These are phyloP conservation scores for Cryptosporidium bovis DNA, from an alignment of 169 alveolate species.

Conservation along the genomic window DNA sequence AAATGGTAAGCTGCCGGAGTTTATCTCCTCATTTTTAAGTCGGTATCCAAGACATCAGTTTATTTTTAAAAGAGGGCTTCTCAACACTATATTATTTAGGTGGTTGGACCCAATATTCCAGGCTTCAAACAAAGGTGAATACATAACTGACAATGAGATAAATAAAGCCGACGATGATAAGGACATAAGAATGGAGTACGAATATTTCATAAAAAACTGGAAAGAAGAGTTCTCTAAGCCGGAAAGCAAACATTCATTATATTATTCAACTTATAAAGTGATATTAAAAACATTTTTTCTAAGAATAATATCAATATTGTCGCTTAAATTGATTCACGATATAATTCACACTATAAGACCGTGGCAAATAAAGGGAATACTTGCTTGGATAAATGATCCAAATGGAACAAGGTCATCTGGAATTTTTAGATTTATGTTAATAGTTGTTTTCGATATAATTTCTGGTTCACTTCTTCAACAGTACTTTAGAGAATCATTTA, in stretches of 20 bases:
- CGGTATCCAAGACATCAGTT: slow-evolving; percentile 32
- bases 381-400: slow-evolving; percentile 53
- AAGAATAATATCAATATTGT: slow-evolving; percentile 6
- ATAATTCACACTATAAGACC: slow-evolving; percentile 35
- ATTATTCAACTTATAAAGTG: slow-evolving; percentile 33
- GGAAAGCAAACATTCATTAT: neutral
- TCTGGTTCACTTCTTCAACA: slow-evolving; percentile 58
- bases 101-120: slow-evolving; percentile 53
- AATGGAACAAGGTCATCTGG: slow-evolving; percentile 22
- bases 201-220: slow-evolving; percentile 37
- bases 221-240: slow-evolving; percentile 63
- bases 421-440: slow-evolving; percentile 2
- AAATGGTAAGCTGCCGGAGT: too few relatives aligned
- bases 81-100: slow-evolving; percentile 32
- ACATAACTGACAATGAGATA: slow-evolving; percentile 27
- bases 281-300: slow-evolving; percentile 27
- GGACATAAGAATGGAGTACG: slow-evolving; percentile 31
- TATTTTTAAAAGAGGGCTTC: slow-evolving; percentile 47
- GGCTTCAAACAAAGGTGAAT: neutral
- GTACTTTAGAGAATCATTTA: slow-evolving; percentile 57
- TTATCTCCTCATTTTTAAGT: neutral
- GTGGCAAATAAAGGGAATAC: slow-evolving; percentile 56
- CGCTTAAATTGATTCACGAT: slow-evolving; percentile 8
- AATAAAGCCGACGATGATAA: slow-evolving; percentile 43
- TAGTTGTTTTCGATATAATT: slow-evolving; percentile 41